phyloP scores from a whole-genome alignment of 768 basidiomycete species.

The Cubamyces lactineus region DNA sequence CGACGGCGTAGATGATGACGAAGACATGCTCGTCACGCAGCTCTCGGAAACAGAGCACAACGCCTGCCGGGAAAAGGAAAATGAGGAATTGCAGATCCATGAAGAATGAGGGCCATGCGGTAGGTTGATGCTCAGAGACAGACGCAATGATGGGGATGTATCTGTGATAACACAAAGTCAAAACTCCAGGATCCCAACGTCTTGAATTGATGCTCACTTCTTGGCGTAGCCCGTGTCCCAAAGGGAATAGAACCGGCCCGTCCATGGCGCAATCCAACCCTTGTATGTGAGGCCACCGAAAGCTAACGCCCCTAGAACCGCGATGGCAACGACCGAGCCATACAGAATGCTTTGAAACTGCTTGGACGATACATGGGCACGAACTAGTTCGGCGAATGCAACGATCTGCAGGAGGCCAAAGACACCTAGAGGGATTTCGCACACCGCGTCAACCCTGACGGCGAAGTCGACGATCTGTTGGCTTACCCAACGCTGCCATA shows the following conservation, averaged over 20 bases:
- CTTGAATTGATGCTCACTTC: slow-evolving; percentile 56
- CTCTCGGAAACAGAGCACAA: slow-evolving; percentile 90
- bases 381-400: slow-evolving; percentile 87
- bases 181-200: not conserved
- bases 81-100: slow-evolving; percentile 99
- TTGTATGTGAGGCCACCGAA: slow-evolving; percentile 86
- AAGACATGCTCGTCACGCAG: slow-evolving; percentile 97
- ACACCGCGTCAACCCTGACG: slow-evolving; percentile 1
- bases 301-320: slow-evolving; percentile 69
- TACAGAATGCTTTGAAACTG: slow-evolving; percentile 88
- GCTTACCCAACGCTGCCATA: slow-evolving; percentile 93
- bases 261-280: slow-evolving; percentile 98
- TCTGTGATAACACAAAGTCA: slow-evolving; percentile 42
- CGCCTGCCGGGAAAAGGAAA: slow-evolving; percentile 97
- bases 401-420: slow-evolving; percentile 97
- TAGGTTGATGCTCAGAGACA: slow-evolving; percentile 98
- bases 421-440: slow-evolving; percentile 57
- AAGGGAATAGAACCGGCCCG: slow-evolving; percentile 98
- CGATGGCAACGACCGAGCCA: slow-evolving; percentile 66
- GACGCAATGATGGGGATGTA: slow-evolving; percentile 98
- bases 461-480: not conserved
- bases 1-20: slow-evolving; percentile 95
- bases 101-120: slow-evolving; percentile 99
- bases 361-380: slow-evolving; percentile 86
- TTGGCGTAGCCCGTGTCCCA: slow-evolving; percentile 99